Percentiles rank a stretch among this genome's conserved stretches.
Conservation (phyloP, 768 basidiomycete genomes). For the Boletus subparvulus region DNA sequence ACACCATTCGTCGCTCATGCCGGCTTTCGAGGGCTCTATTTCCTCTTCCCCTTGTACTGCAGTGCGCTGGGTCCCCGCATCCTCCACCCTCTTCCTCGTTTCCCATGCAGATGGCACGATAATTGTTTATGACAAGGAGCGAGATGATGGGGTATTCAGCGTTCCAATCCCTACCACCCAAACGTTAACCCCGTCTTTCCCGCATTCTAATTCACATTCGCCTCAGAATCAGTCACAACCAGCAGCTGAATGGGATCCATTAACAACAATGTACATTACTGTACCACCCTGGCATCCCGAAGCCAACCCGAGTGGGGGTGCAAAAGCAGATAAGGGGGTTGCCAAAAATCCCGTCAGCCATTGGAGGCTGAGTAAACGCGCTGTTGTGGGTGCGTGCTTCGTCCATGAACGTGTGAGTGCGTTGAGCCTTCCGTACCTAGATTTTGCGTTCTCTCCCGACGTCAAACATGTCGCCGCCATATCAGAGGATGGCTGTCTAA, state of each 20-base stretch:
- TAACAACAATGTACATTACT: constrained; percentile 73
- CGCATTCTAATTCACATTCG: constrained; percentile 26
- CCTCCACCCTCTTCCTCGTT: constrained; percentile 77
- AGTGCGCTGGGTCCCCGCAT: constrained; percentile 85
- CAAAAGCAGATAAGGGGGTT: constrained; percentile 60
- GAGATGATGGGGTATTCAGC: constrained; percentile 78
- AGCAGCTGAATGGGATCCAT: constrained; percentile 68
- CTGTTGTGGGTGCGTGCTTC: constrained; percentile 63
- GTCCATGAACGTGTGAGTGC: not conserved
- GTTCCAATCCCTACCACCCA: constrained; percentile 51
- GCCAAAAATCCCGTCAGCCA: constrained; percentile 89
- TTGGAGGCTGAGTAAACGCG: constrained; percentile 74
- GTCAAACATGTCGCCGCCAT: constrained; percentile 87
- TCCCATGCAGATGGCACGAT: constrained; percentile 90
- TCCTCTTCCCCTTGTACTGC: constrained; percentile 81
- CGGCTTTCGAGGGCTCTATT: constrained; percentile 60
- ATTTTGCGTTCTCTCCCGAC: constrained; percentile 93
- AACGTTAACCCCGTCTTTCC: constrained; percentile 29
- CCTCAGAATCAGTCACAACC: constrained; percentile 27
- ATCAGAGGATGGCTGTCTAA: constrained; percentile 87
- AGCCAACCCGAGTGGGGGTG: constrained; percentile 28
- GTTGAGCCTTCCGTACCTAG: constrained; percentile 38
- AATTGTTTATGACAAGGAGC: constrained; percentile 87
- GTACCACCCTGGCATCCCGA: constrained; percentile 86
- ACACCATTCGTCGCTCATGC: constrained; percentile 10